Percentiles rank a stretch among this genome's conserved stretches.
Evolutionary conservation across 805 yeast species (phyloP).

Genomic region (Blastobotrys parvus): DNA sequence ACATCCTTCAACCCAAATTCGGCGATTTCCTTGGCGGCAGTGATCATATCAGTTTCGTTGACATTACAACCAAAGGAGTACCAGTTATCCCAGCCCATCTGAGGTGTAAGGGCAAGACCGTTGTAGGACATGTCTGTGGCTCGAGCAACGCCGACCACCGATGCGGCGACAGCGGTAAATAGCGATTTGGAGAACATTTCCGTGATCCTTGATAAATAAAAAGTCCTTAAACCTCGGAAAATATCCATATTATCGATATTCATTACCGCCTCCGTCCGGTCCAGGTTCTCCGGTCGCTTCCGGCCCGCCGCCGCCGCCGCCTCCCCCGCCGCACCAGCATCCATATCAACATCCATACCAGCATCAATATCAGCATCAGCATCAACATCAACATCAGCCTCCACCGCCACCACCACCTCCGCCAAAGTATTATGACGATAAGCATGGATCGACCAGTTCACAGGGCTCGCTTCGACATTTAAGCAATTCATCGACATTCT

Average conservation of each 20-base stretch:
- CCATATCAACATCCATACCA: neutral
- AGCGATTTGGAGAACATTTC: neutral
- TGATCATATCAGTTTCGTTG: constrained; percentile 20
- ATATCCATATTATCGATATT: neutral
- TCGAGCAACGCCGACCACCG: no score
- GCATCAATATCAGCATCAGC: constrained; percentile 5
- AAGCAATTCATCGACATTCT: neutral
- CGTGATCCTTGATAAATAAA: neutral
- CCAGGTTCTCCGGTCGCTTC: no score
- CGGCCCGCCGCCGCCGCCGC: constrained; percentile 3
- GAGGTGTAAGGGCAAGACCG: no score
- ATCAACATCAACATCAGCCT: constrained; percentile 1
- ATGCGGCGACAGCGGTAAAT: neutral
- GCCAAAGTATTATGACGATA: neutral
- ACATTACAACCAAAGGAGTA: constrained; percentile 25
- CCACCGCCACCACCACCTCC: constrained; percentile 1
- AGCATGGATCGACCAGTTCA: neutral
- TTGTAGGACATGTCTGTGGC: no score
- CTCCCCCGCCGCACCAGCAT: neutral
- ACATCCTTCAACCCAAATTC: constrained; percentile 21
- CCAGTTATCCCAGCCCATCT: constrained; percentile 29
- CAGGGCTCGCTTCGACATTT: neutral
- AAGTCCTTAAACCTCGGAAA: neutral
- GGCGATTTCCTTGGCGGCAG: constrained; percentile 21
- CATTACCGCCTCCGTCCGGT: neutral